Conservation (phyloP, 208 protist genomes). For the Crithidia brevicula region DNA sequence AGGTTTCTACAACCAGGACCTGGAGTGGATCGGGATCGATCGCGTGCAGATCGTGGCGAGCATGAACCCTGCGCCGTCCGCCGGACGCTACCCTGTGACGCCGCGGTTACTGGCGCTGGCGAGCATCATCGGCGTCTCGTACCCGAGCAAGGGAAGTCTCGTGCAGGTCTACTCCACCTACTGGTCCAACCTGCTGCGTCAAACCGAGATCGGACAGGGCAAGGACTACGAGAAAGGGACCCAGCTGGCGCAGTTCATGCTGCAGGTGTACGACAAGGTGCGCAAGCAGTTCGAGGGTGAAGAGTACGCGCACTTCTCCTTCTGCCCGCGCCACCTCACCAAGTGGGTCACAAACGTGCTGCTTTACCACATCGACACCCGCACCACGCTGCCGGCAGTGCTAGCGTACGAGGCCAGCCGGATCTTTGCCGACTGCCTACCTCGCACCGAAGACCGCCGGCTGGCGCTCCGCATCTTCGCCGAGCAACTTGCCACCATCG, state of each 20-base stretch:
- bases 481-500: conserved; percentile 87
- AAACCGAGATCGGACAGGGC: conserved; percentile 58
- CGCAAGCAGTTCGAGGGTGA: conserved; percentile 91
- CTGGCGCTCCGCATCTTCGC: conserved; percentile 72
- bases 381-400: conserved; percentile 91
- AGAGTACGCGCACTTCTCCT: conserved; percentile 96
- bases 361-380: conserved; percentile 91
- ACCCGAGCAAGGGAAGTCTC: conserved; percentile 90
- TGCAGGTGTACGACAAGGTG: conserved; percentile 95
- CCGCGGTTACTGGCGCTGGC: conserved; percentile 96
- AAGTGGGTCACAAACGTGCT: conserved; percentile 92
- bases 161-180: conserved; percentile 93
- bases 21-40: conserved; percentile 97
- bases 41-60: conserved; percentile 94
- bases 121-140: conserved; percentile 91
- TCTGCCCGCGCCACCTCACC: conserved; percentile 97
- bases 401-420: conserved; percentile 93
- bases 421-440: conserved; percentile 95
- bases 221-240: conserved; percentile 70
- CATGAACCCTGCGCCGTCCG: conserved; percentile 93
- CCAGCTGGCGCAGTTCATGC: conserved; percentile 92
- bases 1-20: conserved; percentile 96
- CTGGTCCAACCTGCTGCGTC: conserved; percentile 78
- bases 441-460: conserved; percentile 73
- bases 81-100: conserved; percentile 92